These are phyloP conservation scores for Trapa incisa DNA, from an alignment of 345 rosid genomes.

Conservation along the genomic window DNA sequence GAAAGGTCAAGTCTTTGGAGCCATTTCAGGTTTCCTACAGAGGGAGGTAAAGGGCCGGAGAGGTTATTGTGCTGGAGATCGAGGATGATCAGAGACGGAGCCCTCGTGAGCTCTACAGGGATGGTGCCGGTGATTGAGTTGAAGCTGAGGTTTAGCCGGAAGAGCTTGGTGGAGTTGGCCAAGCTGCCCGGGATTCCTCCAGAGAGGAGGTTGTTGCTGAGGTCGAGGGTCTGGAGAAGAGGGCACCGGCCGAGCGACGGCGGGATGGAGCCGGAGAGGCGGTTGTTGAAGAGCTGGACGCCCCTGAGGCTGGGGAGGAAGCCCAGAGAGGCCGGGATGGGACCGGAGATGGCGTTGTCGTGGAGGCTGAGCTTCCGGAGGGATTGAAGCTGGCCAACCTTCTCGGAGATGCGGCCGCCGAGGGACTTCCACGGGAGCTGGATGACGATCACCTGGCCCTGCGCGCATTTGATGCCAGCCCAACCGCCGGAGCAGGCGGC, in stretches of 20 bases:
- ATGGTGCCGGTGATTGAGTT: constrained; percentile 53
- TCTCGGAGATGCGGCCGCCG: constrained; percentile 71
- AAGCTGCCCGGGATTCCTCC: constrained; percentile 55
- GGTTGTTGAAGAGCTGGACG: constrained; percentile 77
- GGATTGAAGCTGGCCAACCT: constrained; percentile 61
- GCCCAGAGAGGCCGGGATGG: constrained; percentile 60
- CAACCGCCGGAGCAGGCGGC: constrained; percentile 76
- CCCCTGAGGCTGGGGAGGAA: constrained; percentile 65
- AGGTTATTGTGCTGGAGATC: constrained; percentile 64
- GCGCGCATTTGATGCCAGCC: constrained; percentile 83
- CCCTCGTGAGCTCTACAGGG: constrained; percentile 34
- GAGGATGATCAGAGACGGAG: constrained; percentile 44
- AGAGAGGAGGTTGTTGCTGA: constrained; percentile 50
- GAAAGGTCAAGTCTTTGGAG: constrained; percentile 62
- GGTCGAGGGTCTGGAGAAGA: constrained; percentile 58
- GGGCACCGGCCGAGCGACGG: constrained; percentile 59
- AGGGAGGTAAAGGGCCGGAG: constrained; percentile 51
- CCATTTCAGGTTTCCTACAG: constrained; percentile 34
- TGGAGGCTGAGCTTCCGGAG: constrained; percentile 77
- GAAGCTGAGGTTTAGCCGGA: constrained; percentile 58
- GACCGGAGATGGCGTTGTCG: constrained; percentile 54
- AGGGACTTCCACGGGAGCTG: constrained; percentile 91
- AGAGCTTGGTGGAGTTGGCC: constrained; percentile 53
- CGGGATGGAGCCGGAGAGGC: constrained; percentile 72
- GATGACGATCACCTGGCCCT: constrained; percentile 67